These are phyloP conservation scores for Ganoderma leucocontextum DNA, from an alignment of 1,284 basidiomycete genomes.

Conservation along the genomic window DNA sequence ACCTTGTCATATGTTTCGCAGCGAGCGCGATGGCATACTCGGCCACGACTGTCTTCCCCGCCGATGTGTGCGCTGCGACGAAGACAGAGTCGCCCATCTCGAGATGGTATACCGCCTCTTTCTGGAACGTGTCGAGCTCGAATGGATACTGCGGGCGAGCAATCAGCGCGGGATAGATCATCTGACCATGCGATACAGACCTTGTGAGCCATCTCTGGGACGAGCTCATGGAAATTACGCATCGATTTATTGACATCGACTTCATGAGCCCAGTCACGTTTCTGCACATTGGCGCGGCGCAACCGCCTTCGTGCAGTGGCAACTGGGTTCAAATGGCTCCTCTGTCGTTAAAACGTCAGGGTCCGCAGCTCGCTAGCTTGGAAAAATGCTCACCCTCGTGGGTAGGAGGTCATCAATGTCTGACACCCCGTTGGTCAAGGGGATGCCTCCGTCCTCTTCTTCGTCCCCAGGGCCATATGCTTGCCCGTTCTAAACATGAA, in stretches of 20 bases:
- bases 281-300: constrained; percentile 61
- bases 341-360: constrained; percentile 26
- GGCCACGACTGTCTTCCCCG: constrained; percentile 99
- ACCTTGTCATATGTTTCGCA: constrained; percentile 98
- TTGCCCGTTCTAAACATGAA: not conserved
- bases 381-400: constrained; percentile 65
- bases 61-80: constrained; percentile 98
- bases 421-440: constrained; percentile 36
- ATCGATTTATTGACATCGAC: constrained; percentile 94
- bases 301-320: constrained; percentile 48
- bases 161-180: constrained; percentile 17
- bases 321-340: constrained; percentile 64
- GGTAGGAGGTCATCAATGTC: constrained; percentile 89
- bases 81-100: constrained; percentile 99
- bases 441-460: constrained; percentile 17
- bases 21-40: constrained; percentile 99
- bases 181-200: constrained; percentile 44
- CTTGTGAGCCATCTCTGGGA: constrained; percentile 92
- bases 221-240: constrained; percentile 87
- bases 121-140: constrained; percentile 92
- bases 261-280: constrained; percentile 98
- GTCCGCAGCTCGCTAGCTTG: not conserved
- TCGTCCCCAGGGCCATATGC: constrained; percentile 10
- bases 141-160: constrained; percentile 76
- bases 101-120: constrained; percentile 97